Base-by-base conservation (phyloP, 768 basidiomycete species). In the Rhizopogon vinicolor region DNA sequence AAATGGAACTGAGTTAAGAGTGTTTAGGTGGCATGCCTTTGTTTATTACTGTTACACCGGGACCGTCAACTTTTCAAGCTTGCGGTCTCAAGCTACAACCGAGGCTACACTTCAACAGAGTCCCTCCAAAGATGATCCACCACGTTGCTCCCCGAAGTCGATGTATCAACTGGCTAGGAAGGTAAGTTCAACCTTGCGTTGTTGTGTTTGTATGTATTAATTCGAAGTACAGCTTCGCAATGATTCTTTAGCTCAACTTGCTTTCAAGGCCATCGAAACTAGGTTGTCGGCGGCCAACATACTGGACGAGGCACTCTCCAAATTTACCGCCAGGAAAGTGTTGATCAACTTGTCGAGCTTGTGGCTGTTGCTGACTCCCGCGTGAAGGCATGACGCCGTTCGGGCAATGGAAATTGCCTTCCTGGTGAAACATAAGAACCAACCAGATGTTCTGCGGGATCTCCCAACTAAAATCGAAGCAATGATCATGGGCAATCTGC, bases 141-240 rank as follows among this genome's bases (percentile, higher is more conserved):
- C 52, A 33, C 37, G 41, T 22, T 65, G 64, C 50, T 65, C 64
- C 13, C 64, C 64, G 12, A 65, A 65, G 41, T 65, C 64, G 4
- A 64, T 65, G 64, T 65, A 64, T 52, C 64, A 62, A 18, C 39
- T 65, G 12, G 64, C 63, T 9, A 57, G 51, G 19, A 60, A 60
- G 56, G 63, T 62, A 39, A 42, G 51, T 31, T n/a, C 3, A 16
- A 42, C 29, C 16, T 13, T 18, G 5, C 10, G 9, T 33, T 43
- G 33, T 22, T 14, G 31, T 28, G n/a, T 33, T 10, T 22, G 29
- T 41, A 41, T 39, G 3, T 33, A 37, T 35, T 33, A 48, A 41
- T n/a, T 25, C 22, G 22, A 13, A 31, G 3, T 19, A 16, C 45
- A 51, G 58, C 40, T 58, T 7, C 41, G 43, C 14, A 43, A 52